Evolutionary conservation across 805 yeast species (phyloP).

Genomic region (Kluyveromyces aestuarii): DNA sequence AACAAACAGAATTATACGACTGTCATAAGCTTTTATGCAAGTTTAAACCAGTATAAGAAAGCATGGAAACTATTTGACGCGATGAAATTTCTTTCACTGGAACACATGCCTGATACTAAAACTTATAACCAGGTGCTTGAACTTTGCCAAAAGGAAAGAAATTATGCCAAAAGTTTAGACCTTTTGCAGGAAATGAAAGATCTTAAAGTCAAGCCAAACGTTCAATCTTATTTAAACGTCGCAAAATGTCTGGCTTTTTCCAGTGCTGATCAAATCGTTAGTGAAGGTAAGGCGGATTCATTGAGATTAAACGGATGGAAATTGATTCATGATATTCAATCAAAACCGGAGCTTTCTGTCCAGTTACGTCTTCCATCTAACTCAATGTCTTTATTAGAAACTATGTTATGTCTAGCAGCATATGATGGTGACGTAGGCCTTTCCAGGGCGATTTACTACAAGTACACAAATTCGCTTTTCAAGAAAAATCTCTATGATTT

Average conservation of each 20-base stretch:
- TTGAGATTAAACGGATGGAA: constrained; percentile 56
- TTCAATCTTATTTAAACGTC: constrained; percentile 14
- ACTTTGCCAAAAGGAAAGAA: constrained; percentile 50
- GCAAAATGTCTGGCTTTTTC: constrained; percentile 22
- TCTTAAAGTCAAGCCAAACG: constrained; percentile 12
- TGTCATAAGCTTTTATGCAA: constrained; percentile 20
- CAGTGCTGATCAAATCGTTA: constrained; percentile 16
- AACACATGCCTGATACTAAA: constrained; percentile 55
- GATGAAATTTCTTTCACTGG: constrained; percentile 67
- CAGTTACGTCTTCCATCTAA: constrained; percentile 28
- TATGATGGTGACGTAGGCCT: constrained; percentile 69
- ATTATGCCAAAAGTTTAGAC: constrained; percentile 68
- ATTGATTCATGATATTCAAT: constrained; percentile 56
- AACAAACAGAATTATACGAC: constrained; percentile 23
- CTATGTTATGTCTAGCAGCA: constrained; percentile 70
- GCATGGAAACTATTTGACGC: constrained; percentile 72
- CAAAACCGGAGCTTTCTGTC: constrained; percentile 18
- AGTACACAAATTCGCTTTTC: constrained; percentile 31
- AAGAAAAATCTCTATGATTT: constrained; percentile 6
- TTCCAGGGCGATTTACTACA: constrained; percentile 56
- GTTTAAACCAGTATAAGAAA: constrained; percentile 25
- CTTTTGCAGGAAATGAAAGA: constrained; percentile 61
- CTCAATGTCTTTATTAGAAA: constrained; percentile 37
- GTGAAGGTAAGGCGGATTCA: constrained; percentile 24
- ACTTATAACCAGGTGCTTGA: constrained; percentile 69